These are phyloP conservation scores for Nicotiana otophora DNA, from an alignment of 257 asterid species.

Conservation along the genomic window DNA sequence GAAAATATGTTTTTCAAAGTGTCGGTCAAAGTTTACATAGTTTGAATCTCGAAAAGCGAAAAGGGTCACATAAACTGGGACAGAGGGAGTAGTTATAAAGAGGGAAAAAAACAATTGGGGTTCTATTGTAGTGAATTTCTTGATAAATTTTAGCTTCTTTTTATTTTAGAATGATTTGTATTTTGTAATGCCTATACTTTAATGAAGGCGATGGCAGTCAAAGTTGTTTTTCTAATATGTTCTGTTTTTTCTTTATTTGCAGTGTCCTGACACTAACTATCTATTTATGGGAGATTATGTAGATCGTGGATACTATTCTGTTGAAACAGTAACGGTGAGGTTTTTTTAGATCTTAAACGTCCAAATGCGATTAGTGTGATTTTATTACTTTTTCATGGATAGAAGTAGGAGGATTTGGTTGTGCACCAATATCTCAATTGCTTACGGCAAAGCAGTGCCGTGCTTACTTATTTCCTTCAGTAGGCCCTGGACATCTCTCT, in stretches of 20 bases:
- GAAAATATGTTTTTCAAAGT: too few species aligned
- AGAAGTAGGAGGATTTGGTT: not conserved
- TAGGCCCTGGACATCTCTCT: not conserved
- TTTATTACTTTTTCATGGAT: not conserved
- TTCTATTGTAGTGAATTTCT: not conserved
- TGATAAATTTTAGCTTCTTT: not conserved
- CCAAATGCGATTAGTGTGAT: not conserved
- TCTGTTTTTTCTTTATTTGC: conserved; percentile 25
- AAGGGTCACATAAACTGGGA: too few species aligned
- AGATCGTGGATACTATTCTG: conserved; percentile 83
- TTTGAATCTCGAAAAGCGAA: too few species aligned
- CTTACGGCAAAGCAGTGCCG: not conserved
- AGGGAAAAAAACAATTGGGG: not conserved
- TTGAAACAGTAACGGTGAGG: conserved; percentile 74
- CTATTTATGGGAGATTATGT: conserved; percentile 92
- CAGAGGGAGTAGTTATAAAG: not conserved
- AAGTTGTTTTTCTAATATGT: not conserved
- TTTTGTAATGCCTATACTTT: not conserved
- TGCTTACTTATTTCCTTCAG: not conserved
- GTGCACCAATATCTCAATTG: not conserved
- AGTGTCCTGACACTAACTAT: conserved; percentile 87
- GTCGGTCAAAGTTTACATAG: too few species aligned
- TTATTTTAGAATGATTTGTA: not conserved
- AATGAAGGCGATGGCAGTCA: not conserved
- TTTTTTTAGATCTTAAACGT: conserved; percentile 1